Conservation (phyloP, 2,329 filamentous ascomycete species). For the Pseudogymnoascus sp. region DNA sequence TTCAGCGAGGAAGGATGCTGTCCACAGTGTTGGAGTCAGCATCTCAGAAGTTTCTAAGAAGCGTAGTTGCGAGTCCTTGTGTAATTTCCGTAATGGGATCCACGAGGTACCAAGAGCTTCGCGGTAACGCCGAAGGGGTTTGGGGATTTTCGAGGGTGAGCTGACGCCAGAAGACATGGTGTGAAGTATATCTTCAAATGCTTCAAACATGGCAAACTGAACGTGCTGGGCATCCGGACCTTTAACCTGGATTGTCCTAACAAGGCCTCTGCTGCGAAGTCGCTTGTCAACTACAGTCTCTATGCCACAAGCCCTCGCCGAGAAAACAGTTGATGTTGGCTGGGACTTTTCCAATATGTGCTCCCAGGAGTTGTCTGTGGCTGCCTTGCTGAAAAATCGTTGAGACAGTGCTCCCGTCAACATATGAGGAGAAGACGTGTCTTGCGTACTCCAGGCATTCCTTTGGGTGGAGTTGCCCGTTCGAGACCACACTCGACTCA, state of each 20-base stretch:
- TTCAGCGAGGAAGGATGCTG: conserved; percentile 59
- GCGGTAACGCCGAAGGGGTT: conserved; percentile 20
- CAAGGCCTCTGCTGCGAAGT: conserved; percentile 67
- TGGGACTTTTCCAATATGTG: conserved; percentile 37
- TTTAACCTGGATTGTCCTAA: conserved; percentile 55
- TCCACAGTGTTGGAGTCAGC: conserved; percentile 65
- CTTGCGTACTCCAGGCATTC: conserved; percentile 23
- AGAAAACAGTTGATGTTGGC: conserved; percentile 31
- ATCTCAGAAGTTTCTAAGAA: conserved; percentile 67
- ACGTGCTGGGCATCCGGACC: conserved; percentile 62
- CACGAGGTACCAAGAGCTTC: conserved; percentile 57
- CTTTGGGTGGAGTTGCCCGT: background rate
- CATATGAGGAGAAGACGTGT: conserved; percentile 21
- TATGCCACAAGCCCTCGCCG: conserved; percentile 60
- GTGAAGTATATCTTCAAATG: conserved; percentile 53
- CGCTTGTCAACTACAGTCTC: conserved; percentile 59
- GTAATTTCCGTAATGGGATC: conserved; percentile 70
- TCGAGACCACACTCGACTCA: conserved; percentile 45
- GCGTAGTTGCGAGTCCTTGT: conserved; percentile 64
- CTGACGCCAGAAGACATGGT: conserved; percentile 24
- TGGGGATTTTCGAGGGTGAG: conserved; percentile 14
- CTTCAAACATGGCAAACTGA: conserved; percentile 52
- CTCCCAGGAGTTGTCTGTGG: background rate
- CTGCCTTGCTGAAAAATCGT: background rate
- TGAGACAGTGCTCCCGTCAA: conserved; percentile 18